Evolutionary conservation across 371 early-diverging fungal genomes (phyloP).

Genomic region (Umbelopsis sp.): DNA sequence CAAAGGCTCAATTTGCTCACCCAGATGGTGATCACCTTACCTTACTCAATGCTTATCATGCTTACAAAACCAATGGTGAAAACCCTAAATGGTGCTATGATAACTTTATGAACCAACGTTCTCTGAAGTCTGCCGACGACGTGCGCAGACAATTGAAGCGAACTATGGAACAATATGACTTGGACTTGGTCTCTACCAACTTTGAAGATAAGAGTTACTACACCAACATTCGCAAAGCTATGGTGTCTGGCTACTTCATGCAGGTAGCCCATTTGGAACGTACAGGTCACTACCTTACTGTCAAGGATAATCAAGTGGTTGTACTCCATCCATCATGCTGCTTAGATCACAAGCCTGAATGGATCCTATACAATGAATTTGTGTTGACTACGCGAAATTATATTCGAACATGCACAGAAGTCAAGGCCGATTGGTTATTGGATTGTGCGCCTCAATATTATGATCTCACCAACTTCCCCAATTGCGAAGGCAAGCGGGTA

Average conservation of each 20-base stretch:
- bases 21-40: conserved; percentile 92
- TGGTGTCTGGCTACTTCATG: conserved; percentile 95
- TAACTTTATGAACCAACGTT: conserved; percentile 87
- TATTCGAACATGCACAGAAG: conserved; percentile 92
- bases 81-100: conserved; percentile 91
- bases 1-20: conserved; percentile 92
- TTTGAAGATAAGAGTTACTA: conserved; percentile 81
- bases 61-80: conserved; percentile 74
- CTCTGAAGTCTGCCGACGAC: conserved; percentile 90
- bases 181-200: conserved; percentile 74
- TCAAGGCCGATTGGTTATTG: conserved; percentile 91
- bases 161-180: conserved; percentile 76
- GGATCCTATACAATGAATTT: conserved; percentile 98
- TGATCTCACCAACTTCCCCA: conserved; percentile 86
- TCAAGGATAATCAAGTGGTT: conserved; percentile 97
- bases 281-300: conserved; percentile 88
- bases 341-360: conserved; percentile 89
- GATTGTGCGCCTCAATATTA: conserved; percentile 87
- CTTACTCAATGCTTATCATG: conserved; percentile 93
- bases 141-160: conserved; percentile 89
- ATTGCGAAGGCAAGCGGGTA: conserved; percentile 88
- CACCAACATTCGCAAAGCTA: conserved; percentile 83
- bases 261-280: conserved; percentile 94
- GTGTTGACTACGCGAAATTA: conserved; percentile 95
- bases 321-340: conserved; percentile 93